Conservation (phyloP, 345 rosid species). For the rapeseed (Brassica napus) region DNA sequence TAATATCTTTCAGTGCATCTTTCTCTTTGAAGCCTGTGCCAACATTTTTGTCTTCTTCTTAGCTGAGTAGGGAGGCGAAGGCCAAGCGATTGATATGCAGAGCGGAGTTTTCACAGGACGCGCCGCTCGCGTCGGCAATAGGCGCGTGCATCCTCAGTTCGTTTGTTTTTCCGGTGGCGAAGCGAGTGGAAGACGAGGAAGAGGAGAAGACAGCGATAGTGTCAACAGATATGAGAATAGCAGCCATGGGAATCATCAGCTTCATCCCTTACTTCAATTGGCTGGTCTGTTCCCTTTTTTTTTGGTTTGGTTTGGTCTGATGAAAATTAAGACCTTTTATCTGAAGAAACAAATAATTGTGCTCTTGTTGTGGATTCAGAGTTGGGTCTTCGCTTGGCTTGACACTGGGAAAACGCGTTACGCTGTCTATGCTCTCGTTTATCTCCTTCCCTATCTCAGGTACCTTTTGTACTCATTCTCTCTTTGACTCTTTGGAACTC, state of each 20-base stretch:
- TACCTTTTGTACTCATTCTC: background rate
- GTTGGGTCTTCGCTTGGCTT: slow-evolving; percentile 99
- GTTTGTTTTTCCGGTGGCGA: slow-evolving; percentile 54
- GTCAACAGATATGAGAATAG: slow-evolving; percentile 70
- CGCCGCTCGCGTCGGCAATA: slow-evolving; percentile 70
- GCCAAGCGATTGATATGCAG: slow-evolving; percentile 47
- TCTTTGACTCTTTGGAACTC: background rate
- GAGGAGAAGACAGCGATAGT: slow-evolving; percentile 50
- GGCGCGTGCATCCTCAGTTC: slow-evolving; percentile 80
- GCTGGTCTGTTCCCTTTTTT: slow-evolving; percentile 54
- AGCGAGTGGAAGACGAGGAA: slow-evolving; percentile 36
- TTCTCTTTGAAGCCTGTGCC: background rate
- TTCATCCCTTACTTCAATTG: slow-evolving; percentile 96
- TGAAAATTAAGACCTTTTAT: background rate
- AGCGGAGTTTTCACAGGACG: slow-evolving; percentile 67
- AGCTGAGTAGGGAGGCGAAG: slow-evolving; percentile 34
- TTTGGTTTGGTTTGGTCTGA: background rate
- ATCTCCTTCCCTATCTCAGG: slow-evolving; percentile 89
- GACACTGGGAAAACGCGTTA: slow-evolving; percentile 86
- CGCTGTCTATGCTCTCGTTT: slow-evolving; percentile 67
- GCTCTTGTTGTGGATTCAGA: slow-evolving; percentile 40
- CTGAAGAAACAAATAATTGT: background rate
- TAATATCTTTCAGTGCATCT: background rate
- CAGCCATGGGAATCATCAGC: slow-evolving; percentile 86
- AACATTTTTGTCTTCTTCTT: background rate